Percentiles rank a stretch among this genome's conserved stretches.
These are phyloP conservation scores for Davidsoniella australis DNA, from an alignment of 2,329 filamentous ascomycete species.

Conservation along the genomic window DNA sequence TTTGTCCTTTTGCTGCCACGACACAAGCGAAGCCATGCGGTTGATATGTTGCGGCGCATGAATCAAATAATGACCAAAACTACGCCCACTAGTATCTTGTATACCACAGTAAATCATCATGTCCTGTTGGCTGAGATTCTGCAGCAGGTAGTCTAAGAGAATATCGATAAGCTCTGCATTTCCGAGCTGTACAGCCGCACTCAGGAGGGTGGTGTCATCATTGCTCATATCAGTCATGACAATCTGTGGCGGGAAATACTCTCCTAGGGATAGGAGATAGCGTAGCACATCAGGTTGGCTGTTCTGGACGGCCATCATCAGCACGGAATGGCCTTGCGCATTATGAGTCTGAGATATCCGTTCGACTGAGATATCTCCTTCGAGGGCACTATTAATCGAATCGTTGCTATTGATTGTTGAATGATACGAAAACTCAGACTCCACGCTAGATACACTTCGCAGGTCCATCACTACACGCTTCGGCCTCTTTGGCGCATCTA, in stretches of 20 bases:
- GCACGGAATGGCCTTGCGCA: slow-evolving; percentile 61
- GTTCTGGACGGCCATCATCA: slow-evolving; percentile 70
- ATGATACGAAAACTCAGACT: slow-evolving; percentile 66
- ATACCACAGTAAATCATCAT: slow-evolving; percentile 52
- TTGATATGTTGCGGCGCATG: slow-evolving; percentile 68
- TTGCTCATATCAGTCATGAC: slow-evolving; percentile 76
- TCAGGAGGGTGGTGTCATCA: slow-evolving; percentile 76
- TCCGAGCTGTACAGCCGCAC: slow-evolving; percentile 75
- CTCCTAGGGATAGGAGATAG: slow-evolving; percentile 62
- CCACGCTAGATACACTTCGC: slow-evolving; percentile 62
- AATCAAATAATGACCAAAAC: slow-evolving; percentile 90
- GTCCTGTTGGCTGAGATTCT: slow-evolving; percentile 34
- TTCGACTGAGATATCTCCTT: slow-evolving; percentile 76
- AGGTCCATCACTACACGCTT: slow-evolving; percentile 85
- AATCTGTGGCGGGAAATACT: slow-evolving; percentile 54
- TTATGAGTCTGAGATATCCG: slow-evolving; percentile 55
- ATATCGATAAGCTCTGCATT: slow-evolving; percentile 58
- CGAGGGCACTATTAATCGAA: slow-evolving; percentile 54
- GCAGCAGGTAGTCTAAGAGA: slow-evolving; percentile 54
- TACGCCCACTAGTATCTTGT: slow-evolving; percentile 74
- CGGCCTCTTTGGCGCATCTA: slow-evolving; percentile 29
- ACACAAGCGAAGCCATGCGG: slow-evolving; percentile 58
- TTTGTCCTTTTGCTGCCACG: slow-evolving; percentile 83
- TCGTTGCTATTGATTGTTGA: slow-evolving; percentile 66
- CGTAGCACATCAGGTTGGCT: slow-evolving; percentile 53